Conservation (phyloP, 2,329 filamentous ascomycete species). For the Chalara sp. region DNA sequence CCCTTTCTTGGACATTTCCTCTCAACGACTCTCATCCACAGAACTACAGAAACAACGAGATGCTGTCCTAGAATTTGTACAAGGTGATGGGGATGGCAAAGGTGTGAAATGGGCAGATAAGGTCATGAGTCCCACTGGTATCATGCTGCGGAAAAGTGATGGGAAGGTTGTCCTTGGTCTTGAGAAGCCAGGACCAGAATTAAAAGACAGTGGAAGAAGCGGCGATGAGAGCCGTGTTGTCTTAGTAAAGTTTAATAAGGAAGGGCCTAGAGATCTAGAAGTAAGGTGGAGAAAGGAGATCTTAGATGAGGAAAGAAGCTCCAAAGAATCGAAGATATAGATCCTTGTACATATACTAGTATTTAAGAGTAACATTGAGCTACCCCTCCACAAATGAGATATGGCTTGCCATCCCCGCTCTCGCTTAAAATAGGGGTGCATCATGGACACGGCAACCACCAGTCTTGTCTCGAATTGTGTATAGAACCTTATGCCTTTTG, state of each 20-base stretch:
- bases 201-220: conserved; percentile 38
- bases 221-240: conserved; percentile 56
- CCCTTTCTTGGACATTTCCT: conserved; percentile 36
- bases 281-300: conserved; percentile 44
- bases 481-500: too few species aligned
- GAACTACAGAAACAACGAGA: conserved; percentile 43
- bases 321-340: not conserved
- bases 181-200: conserved; percentile 51
- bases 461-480: too few species aligned
- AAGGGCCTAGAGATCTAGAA: conserved; percentile 46
- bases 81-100: conserved; percentile 32
- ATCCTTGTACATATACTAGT: not conserved
- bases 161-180: conserved; percentile 46
- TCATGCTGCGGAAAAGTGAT: conserved; percentile 44
- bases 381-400: too few species aligned
- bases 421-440: too few species aligned
- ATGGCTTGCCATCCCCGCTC: too few species aligned
- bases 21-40: conserved; percentile 18
- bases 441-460: too few species aligned
- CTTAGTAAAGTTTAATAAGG: conserved; percentile 45
- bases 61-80: conserved; percentile 47
- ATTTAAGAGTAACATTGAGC: too few species aligned
- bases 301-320: conserved; percentile 36
- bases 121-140: conserved; percentile 48
- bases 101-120: conserved; percentile 47